phyloP scores from a whole-genome alignment of 2,329 filamentous ascomycete genomes.

The Claviceps sp. region DNA sequence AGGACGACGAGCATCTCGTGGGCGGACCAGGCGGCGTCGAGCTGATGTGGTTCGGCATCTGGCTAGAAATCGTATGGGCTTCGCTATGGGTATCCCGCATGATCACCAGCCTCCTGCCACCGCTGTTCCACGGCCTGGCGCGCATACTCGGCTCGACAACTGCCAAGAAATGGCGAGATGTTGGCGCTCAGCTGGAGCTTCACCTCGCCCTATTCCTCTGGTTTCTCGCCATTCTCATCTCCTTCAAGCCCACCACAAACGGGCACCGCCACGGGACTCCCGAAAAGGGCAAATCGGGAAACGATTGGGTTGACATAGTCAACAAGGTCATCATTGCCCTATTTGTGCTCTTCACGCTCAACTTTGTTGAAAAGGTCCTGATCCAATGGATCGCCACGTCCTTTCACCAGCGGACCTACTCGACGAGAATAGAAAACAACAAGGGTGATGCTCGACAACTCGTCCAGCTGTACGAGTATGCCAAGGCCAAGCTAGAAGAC shows the following conservation, averaged over 20 bases:
- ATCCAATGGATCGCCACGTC: conserved; percentile 91
- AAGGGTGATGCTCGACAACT: conserved; percentile 67
- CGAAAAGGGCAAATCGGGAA: conserved; percentile 31
- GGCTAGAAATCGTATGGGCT: conserved; percentile 88
- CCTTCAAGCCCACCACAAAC: conserved; percentile 72
- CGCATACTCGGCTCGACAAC: conserved; percentile 71
- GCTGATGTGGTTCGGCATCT: conserved; percentile 86
- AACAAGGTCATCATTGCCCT: conserved; percentile 78
- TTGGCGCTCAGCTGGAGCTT: conserved; percentile 74
- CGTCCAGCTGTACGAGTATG: conserved; percentile 50
- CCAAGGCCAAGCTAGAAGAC: conserved; percentile 55
- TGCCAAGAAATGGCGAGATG: conserved; percentile 83
- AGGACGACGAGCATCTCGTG: conserved; percentile 31
- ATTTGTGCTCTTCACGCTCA: conserved; percentile 69
- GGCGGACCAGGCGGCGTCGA: conserved; percentile 59
- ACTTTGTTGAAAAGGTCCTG: conserved; percentile 82
- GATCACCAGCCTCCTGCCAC: conserved; percentile 36
- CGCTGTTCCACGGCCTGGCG: conserved; percentile 37
- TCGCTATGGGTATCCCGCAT: conserved; percentile 68
- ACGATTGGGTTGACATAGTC: conserved; percentile 60
- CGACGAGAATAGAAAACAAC: conserved; percentile 81
- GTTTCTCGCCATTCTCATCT: conserved; percentile 77
- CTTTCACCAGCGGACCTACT: conserved; percentile 84
- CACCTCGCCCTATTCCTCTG: conserved; percentile 82
- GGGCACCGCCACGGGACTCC: conserved; percentile 30